A percentile compares a stretch with the other conserved stretches of the same genome.
These are phyloP conservation scores for Nitzschia sp. DNA, from an alignment of 108 stramenopile species.

Conservation along the genomic window DNA sequence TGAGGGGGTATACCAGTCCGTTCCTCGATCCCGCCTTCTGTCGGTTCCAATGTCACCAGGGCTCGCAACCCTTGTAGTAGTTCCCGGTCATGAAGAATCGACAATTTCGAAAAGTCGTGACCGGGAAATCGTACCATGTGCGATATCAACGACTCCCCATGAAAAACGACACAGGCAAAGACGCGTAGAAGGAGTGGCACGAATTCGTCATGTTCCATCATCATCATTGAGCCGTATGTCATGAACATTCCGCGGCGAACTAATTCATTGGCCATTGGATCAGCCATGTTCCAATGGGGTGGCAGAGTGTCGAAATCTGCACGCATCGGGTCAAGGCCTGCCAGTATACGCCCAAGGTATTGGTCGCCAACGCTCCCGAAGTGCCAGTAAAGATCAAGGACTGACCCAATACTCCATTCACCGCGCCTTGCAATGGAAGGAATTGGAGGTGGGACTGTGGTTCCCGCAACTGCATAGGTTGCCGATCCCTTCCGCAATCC, in stretches of 20 bases:
- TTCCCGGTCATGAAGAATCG: slow-evolving; percentile 18
- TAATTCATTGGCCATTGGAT: not conserved
- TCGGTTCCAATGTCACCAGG: slow-evolving; percentile 30
- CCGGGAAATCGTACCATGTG: slow-evolving; percentile 11
- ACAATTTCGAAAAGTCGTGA: slow-evolving; percentile 27
- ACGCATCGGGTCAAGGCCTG: slow-evolving; percentile 24
- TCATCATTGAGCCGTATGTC: not conserved
- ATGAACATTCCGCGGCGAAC: not conserved
- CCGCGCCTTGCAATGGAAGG: slow-evolving; percentile 37
- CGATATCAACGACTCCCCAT: slow-evolving; percentile 22
- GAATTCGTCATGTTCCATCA: not conserved
- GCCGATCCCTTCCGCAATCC: slow-evolving; percentile 41
- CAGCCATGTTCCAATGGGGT: slow-evolving; percentile 26
- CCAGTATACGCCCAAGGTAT: slow-evolving; percentile 36
- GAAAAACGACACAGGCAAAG: slow-evolving; percentile 32
- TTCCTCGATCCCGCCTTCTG: slow-evolving; percentile 22
- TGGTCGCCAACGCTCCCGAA: slow-evolving; percentile 41
- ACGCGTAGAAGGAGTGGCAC: too few relatives aligned
- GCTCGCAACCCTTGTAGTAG: slow-evolving; percentile 25
- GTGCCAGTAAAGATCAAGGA: slow-evolving; percentile 44
- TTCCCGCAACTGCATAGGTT: slow-evolving; percentile 29
- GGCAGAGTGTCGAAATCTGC: slow-evolving; percentile 28
- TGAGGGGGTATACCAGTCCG: slow-evolving; percentile 45
- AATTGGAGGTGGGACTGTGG: slow-evolving; percentile 35
- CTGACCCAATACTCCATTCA: slow-evolving; percentile 41